Conservation (phyloP, 345 rosid genomes). For the Stellera chamaejasme region DNA sequence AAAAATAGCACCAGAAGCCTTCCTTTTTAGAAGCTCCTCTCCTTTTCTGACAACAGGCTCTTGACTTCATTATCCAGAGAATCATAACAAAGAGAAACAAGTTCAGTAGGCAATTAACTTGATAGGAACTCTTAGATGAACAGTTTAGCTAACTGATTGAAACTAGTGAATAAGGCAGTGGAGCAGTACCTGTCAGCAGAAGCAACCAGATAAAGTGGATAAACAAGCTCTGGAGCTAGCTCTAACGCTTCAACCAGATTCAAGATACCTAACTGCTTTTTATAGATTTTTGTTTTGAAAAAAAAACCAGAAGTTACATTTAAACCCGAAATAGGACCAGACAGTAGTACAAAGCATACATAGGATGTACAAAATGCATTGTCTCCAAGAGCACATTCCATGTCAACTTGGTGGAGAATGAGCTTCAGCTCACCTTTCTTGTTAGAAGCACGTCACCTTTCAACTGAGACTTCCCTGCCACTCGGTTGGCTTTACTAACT, state of each 20-base stretch:
- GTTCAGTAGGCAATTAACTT: not conserved
- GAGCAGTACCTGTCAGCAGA: constrained; percentile 56
- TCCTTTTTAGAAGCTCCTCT: constrained; percentile 80
- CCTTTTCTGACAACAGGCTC: constrained; percentile 80
- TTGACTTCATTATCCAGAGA: constrained; percentile 53
- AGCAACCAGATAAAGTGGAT: constrained; percentile 74
- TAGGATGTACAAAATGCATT: too few species aligned
- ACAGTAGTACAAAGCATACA: not conserved
- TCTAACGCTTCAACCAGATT: constrained; percentile 78
- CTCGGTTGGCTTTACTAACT: constrained; percentile 58
- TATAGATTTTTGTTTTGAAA: not conserved
- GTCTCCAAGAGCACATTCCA: too few species aligned
- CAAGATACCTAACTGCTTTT: constrained; percentile 73
- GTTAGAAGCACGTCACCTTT: constrained; percentile 55
- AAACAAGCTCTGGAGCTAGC: constrained; percentile 62
- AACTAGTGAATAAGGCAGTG: not conserved
- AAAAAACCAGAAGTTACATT: not conserved
- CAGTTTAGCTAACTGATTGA: too few species aligned
- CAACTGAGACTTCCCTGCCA: constrained; percentile 63
- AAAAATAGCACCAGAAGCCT: constrained; percentile 60
- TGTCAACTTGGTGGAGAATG: constrained; percentile 1
- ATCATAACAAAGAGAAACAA: constrained; percentile 15
- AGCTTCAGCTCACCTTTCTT: constrained; percentile 57
- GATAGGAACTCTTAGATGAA: not conserved
- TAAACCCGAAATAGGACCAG: not conserved